Percentiles rank a stretch among this genome's conserved stretches.
phyloP scores from a whole-genome alignment of 495 filamentous ascomycete genomes.

The Hypoxylon perforatum region DNA sequence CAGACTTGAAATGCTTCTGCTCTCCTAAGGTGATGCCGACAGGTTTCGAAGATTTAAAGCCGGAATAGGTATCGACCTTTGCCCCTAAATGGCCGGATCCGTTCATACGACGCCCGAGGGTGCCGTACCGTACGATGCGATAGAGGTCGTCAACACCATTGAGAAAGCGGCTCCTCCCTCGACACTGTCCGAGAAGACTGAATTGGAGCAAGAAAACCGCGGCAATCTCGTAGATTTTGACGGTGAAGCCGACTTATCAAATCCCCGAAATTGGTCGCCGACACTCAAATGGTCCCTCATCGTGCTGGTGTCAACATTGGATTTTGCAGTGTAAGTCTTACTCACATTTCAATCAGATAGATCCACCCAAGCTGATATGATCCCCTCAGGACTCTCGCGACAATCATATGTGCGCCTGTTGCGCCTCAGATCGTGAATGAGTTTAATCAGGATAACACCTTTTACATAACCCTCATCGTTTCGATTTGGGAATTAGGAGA shows the following conservation, averaged over 20 bases:
- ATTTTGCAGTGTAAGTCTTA: slow-evolving; percentile 14
- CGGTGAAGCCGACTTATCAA: slow-evolving; percentile 8
- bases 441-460: slow-evolving; percentile 40
- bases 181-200: neutral
- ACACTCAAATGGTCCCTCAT: slow-evolving; percentile 22
- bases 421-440: slow-evolving; percentile 46
- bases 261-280: slow-evolving; percentile 25
- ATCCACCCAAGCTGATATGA: slow-evolving; percentile 2
- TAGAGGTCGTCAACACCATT: neutral
- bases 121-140: neutral
- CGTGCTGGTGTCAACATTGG: slow-evolving; percentile 10
- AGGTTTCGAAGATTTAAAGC: neutral
- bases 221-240: slow-evolving; percentile 1
- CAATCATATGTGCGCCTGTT: slow-evolving; percentile 47
- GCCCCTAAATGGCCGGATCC: neutral
- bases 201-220: neutral
- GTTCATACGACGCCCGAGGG: neutral
- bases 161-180: neutral
- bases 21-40: neutral
- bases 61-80: neutral
- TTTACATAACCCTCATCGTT: slow-evolving; percentile 43
- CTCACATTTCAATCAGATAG: neutral
- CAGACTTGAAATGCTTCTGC: neutral
- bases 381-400: slow-evolving; percentile 12
- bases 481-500: slow-evolving; percentile 62